Evolutionary conservation across 2,329 filamentous ascomycete species (phyloP).

Genomic region (Bertia moriformis): DNA sequence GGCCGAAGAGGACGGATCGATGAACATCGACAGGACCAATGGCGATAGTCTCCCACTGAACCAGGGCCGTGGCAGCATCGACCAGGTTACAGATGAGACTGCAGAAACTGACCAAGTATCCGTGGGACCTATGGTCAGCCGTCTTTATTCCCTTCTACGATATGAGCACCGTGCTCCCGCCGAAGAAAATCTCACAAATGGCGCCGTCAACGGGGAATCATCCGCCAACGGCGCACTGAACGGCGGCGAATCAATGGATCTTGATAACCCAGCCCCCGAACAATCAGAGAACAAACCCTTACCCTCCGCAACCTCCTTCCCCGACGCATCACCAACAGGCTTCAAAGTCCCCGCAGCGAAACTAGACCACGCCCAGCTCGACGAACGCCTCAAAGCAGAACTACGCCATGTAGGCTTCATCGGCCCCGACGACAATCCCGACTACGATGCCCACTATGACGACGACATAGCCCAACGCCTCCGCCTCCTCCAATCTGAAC

Average conservation of each 20-base stretch:
- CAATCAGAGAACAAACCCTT: constrained; percentile 21
- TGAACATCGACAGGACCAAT: constrained; percentile 33
- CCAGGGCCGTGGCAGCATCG: constrained; percentile 44
- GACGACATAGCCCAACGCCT: constrained; percentile 51
- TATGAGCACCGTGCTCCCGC: constrained; percentile 31
- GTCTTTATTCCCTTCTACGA: constrained; percentile 39
- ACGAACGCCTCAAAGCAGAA: constrained; percentile 45
- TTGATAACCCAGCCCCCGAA: not conserved
- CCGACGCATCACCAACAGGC: constrained; percentile 31
- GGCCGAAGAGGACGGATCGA: constrained; percentile 47
- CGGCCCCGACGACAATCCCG: constrained; percentile 35
- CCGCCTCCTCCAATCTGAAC: constrained; percentile 43
- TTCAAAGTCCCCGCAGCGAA: constrained; percentile 33
- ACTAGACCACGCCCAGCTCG: constrained; percentile 41
- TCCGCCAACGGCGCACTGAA: constrained; percentile 15
- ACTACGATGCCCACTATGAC: constrained; percentile 47
- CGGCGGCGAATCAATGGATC: not conserved
- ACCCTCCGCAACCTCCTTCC: constrained; percentile 38
- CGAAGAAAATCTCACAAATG: constrained; percentile 22
- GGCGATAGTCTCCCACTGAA: constrained; percentile 31
- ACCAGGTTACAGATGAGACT: constrained; percentile 43
- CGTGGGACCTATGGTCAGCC: constrained; percentile 40
- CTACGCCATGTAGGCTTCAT: constrained; percentile 47
- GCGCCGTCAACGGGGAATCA: constrained; percentile 20
- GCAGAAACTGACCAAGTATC: constrained; percentile 46